Evolutionary conservation across 208 protist species (phyloP).

Genomic region (Sergeia podlipaevii): DNA sequence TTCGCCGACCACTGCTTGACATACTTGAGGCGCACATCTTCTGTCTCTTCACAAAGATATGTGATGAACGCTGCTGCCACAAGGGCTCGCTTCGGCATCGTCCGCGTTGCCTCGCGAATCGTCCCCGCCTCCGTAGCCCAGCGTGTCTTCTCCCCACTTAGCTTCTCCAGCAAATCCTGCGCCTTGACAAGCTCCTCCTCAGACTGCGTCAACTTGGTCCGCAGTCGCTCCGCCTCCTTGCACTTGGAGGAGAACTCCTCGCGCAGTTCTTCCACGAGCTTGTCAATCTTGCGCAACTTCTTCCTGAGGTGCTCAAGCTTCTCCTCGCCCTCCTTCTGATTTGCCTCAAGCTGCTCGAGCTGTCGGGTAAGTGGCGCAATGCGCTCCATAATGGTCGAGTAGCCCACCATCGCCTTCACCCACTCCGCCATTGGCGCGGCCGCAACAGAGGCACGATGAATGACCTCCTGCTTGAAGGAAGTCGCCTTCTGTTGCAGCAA

Average conservation of each 20-base stretch:
- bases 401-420: conserved; percentile 96
- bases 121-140: conserved; percentile 85
- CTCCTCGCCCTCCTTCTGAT: conserved; percentile 72
- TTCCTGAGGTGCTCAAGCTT: conserved; percentile 73
- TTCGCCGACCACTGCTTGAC: conserved; percentile 79
- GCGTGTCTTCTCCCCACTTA: conserved; percentile 93
- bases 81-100: conserved; percentile 85
- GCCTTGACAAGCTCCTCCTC: conserved; percentile 89
- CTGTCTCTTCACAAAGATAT: conserved; percentile 86
- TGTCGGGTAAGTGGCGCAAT: conserved; percentile 85
- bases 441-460: conserved; percentile 89
- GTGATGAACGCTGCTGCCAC: conserved; percentile 90
- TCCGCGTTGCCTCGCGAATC: conserved; percentile 58
- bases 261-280: conserved; percentile 70
- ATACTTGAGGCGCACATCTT: conserved; percentile 74
- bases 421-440: conserved; percentile 96
- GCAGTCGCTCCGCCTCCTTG: conserved; percentile 91
- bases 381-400: conserved; percentile 92
- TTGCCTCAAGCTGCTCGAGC: conserved; percentile 76
- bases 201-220: conserved; percentile 82
- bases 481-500: conserved; percentile 80
- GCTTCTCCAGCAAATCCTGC: conserved; percentile 92
- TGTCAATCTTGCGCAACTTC: conserved; percentile 88
- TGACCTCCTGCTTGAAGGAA: conserved; percentile 93
- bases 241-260: conserved; percentile 90